phyloP scores from a whole-genome alignment of 164 flowering plant genomes.

The Buxus sempervirens region DNA sequence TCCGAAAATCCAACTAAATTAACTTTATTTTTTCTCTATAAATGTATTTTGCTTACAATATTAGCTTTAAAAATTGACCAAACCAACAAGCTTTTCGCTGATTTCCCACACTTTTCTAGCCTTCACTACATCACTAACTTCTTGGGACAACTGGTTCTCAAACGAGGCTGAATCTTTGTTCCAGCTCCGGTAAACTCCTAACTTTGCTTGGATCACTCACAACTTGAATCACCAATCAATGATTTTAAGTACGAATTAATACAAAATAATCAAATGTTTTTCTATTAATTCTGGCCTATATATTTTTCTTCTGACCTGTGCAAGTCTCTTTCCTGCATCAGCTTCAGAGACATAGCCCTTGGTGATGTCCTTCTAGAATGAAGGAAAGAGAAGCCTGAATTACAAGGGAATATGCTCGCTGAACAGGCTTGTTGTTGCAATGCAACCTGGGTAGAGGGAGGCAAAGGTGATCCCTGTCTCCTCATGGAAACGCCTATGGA shows the following conservation, averaged over 20 bases:
- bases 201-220: constrained; percentile 91
- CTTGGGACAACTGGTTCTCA: no score
- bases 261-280: neutral
- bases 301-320: constrained; percentile 52
- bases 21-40: no score
- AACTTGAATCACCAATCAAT: constrained; percentile 43
- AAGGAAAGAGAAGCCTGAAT: constrained; percentile 92
- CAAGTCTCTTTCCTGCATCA: constrained; percentile 87
- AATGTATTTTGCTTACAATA: no score
- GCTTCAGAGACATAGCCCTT: constrained; percentile 92
- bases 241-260: neutral
- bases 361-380: constrained; percentile 97
- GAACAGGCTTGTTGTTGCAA: constrained; percentile 88
- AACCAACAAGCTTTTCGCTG: constrained; percentile 89
- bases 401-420: constrained; percentile 89
- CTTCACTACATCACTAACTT: constrained; percentile 89
- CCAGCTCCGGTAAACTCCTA: constrained; percentile 99
- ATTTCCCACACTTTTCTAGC: constrained; percentile 85
- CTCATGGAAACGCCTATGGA: constrained; percentile 92
- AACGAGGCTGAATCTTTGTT: constrained; percentile 86
- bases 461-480: no score
- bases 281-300: no score
- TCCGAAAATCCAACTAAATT: no score
- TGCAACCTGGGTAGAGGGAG: no score
- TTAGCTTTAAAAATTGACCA: no score